A percentile compares a stretch with the other conserved stretches of the same genome.
Conservation (phyloP, 2,329 filamentous ascomycete species). For the Metarhizium humberi region DNA sequence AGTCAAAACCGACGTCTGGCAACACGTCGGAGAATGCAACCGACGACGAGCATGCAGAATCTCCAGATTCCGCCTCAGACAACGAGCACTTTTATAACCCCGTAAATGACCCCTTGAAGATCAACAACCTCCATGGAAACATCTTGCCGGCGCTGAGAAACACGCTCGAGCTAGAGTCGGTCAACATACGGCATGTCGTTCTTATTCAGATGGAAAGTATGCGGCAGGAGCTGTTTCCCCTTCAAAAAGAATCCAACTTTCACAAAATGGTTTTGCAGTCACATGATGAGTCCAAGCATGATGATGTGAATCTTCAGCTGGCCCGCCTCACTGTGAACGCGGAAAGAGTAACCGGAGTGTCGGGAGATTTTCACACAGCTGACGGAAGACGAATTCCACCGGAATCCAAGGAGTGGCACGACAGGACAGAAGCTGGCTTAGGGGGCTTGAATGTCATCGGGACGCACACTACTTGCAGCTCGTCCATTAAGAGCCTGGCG, state of each 20-base stretch:
- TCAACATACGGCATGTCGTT: conserved; percentile 31
- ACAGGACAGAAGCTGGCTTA: conserved; percentile 13
- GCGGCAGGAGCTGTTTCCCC: conserved; percentile 33
- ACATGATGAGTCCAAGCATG: conserved; percentile 20
- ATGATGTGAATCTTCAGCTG: conserved; percentile 17
- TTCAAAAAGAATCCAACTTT: conserved; percentile 29
- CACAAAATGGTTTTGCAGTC: conserved; percentile 24
- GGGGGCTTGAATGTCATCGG: conserved; percentile 31
- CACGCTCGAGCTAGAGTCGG: conserved; percentile 21
- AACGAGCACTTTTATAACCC: conserved; percentile 18
- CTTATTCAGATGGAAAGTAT: conserved; percentile 34
- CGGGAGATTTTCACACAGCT: background rate
- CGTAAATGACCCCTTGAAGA: conserved; percentile 26
- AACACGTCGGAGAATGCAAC: background rate
- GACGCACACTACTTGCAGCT: conserved; percentile 30
- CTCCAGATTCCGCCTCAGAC: background rate
- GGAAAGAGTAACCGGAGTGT: conserved; percentile 20
- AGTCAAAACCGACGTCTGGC: background rate
- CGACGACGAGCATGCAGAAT: background rate
- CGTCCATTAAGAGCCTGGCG: conserved; percentile 32
- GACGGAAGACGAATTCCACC: background rate
- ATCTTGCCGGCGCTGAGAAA: conserved; percentile 17
- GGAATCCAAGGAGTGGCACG: conserved; percentile 23
- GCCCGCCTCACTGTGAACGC: conserved; percentile 20
- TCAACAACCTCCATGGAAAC: conserved; percentile 26